Conservation (phyloP, 108 stramenopile genomes). For the Nitzschia putrida region DNA sequence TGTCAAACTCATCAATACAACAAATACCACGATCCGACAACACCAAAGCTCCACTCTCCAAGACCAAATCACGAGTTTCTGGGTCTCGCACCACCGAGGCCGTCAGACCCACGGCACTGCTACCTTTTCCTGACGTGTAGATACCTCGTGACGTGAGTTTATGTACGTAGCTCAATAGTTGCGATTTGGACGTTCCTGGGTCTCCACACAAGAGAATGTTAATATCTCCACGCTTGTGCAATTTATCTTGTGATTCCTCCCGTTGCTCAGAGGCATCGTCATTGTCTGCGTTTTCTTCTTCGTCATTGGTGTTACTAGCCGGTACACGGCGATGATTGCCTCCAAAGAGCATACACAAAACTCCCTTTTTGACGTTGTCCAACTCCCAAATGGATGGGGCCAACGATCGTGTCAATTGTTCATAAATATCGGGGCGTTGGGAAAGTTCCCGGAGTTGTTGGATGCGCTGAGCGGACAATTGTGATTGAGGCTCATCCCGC, state of each 20-base stretch:
- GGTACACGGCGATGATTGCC: slow-evolving; percentile 78
- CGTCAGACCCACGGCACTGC: slow-evolving; percentile 97
- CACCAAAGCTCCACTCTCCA: slow-evolving; percentile 98
- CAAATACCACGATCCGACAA: slow-evolving; percentile 97
- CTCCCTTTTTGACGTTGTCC: slow-evolving; percentile 98
- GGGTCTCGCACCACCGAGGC: slow-evolving; percentile 98
- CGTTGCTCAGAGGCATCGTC: slow-evolving; percentile 36
- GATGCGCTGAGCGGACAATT: slow-evolving; percentile 62
- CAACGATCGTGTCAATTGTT: slow-evolving; percentile 75
- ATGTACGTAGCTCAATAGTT: slow-evolving; percentile 96
- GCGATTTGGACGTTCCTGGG: slow-evolving; percentile 97
- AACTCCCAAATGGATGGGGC: slow-evolving; percentile 99
- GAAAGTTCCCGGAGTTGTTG: slow-evolving; percentile 75
- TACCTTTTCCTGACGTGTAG: slow-evolving; percentile 97
- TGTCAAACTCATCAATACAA: slow-evolving; percentile 97
- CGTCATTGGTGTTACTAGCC: slow-evolving; percentile 48
- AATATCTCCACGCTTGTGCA: slow-evolving; percentile 94
- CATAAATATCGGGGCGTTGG: slow-evolving; percentile 78
- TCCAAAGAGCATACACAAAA: slow-evolving; percentile 98
- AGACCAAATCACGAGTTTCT: slow-evolving; percentile 95
- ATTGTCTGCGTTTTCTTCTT: slow-evolving; percentile 40
- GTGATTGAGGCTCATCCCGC: slow-evolving; percentile 19
- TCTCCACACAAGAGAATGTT: slow-evolving; percentile 98
- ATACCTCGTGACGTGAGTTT: slow-evolving; percentile 95
- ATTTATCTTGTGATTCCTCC: slow-evolving; percentile 46